Evolutionary conservation across 768 basidiomycete species (phyloP).

Genomic region (Amanita polypyramis): DNA sequence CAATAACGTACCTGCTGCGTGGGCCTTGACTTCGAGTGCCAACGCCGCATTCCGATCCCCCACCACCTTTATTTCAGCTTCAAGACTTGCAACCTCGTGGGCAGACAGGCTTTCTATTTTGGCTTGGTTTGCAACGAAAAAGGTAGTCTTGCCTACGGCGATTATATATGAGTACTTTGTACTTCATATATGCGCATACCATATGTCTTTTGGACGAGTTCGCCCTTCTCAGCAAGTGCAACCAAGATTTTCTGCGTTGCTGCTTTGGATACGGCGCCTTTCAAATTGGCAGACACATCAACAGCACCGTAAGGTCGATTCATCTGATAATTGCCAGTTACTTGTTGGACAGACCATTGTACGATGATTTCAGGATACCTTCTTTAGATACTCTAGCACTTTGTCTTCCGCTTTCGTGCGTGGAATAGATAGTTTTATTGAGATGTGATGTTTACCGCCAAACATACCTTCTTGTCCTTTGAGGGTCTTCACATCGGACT

Average conservation of each 20-base stretch:
- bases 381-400: constrained; percentile 71
- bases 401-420: constrained; percentile 52
- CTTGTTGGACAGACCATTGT: not conserved
- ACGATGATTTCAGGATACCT: constrained; percentile 25
- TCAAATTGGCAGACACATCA: constrained; percentile 84
- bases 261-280: constrained; percentile 79
- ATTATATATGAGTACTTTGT: constrained; percentile 8
- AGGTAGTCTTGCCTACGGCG: constrained; percentile 63
- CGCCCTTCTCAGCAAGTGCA: constrained; percentile 76
- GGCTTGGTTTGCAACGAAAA: constrained; percentile 80
- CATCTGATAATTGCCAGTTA: constrained; percentile 41
- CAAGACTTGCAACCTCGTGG: constrained; percentile 49
- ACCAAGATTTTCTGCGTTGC: constrained; percentile 77
- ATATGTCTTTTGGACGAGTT: constrained; percentile 74
- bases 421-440: not conserved
- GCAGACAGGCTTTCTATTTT: constrained; percentile 55
- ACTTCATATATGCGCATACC: constrained; percentile 30
- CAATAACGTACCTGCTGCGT: constrained; percentile 28
- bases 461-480: constrained; percentile 65
- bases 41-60: constrained; percentile 52
- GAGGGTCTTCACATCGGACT: constrained; percentile 47
- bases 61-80: constrained; percentile 42
- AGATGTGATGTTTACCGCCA: not conserved
- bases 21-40: constrained; percentile 37
- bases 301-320: constrained; percentile 93